A percentile compares a stretch with the other conserved stretches of the same genome.
Evolutionary conservation across 2,329 filamentous ascomycete genomes (phyloP).

Genomic region (Pseudogymnoascus sp.): DNA sequence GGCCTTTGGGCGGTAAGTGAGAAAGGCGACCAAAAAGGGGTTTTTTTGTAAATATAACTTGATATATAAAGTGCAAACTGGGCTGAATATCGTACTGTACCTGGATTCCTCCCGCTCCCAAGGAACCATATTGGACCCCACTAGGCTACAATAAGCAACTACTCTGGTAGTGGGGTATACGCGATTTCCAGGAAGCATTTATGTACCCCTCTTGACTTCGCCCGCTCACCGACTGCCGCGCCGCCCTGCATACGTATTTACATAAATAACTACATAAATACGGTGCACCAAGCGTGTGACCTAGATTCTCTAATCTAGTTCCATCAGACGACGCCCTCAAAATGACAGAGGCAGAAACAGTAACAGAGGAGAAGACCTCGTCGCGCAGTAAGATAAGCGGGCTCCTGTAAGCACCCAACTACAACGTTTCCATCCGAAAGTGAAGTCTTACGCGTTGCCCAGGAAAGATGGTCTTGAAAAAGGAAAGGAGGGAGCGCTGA

Average conservation of each 20-base stretch:
- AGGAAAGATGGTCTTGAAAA: conserved; percentile 7
- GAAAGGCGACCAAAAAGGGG: background rate
- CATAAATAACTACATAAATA: conserved; percentile 1
- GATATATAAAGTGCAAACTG: background rate
- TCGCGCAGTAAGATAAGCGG: background rate
- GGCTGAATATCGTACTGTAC: background rate
- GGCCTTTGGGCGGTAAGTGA: background rate
- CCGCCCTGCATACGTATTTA: conserved; percentile 1
- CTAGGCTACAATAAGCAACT: background rate
- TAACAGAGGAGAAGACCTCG: conserved; percentile 6
- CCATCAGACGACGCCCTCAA: background rate
- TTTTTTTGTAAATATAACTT: background rate
- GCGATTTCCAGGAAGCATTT: background rate
- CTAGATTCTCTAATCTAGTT: background rate
- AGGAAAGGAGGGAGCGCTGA: conserved; percentile 29
- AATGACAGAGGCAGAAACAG: background rate
- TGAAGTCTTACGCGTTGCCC: background rate
- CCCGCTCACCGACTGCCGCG: background rate
- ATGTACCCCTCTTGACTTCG: conserved; percentile 4
- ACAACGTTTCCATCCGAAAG: background rate
- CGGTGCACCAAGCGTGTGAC: background rate
- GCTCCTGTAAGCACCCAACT: background rate
- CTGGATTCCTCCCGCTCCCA: background rate
- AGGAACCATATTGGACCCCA: background rate
- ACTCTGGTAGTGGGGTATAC: background rate